phyloP scores from a whole-genome alignment of 805 yeast species.

The Teunomyces funiuensis region DNA sequence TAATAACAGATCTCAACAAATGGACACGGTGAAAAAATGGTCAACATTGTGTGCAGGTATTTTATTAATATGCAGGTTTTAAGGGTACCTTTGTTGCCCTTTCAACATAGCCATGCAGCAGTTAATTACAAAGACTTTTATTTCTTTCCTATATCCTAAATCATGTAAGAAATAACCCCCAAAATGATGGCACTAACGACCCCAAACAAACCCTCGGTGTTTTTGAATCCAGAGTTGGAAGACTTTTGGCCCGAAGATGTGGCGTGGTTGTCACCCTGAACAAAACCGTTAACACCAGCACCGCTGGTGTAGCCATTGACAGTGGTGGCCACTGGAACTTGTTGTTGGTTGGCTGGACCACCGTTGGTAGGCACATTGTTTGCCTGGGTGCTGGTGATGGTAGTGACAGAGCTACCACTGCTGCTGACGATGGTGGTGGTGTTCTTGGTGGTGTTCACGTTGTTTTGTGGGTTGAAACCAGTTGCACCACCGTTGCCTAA shows the following conservation, averaged over 20 bases:
- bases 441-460: slow-evolving; percentile 9
- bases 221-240: slow-evolving; percentile 1
- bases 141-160: slow-evolving; percentile 5
- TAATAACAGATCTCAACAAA: slow-evolving; percentile 4
- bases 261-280: slow-evolving; percentile 1
- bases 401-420: slow-evolving; percentile 1
- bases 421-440: slow-evolving; percentile 5
- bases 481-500: slow-evolving; percentile 61
- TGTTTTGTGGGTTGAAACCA: slow-evolving; percentile 60
- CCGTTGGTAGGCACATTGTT: slow-evolving; percentile 5
- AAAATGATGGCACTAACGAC: slow-evolving; percentile 17
- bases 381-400: slow-evolving; percentile 6
- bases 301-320: slow-evolving; percentile 1
- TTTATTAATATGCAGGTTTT: no score
- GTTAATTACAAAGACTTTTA: no score
- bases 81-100: no score
- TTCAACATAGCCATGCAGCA: no score
- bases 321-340: not conserved
- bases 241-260: slow-evolving; percentile 3
- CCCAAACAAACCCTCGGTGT: slow-evolving; percentile 17
- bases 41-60: not conserved
- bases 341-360: slow-evolving; percentile 7
- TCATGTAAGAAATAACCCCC: slow-evolving; percentile 20
- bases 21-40: slow-evolving; percentile 5
- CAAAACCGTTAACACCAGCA: slow-evolving; percentile 1